Conservation (phyloP, 371 early-diverging fungal species). For the Nematocida sp. region DNA sequence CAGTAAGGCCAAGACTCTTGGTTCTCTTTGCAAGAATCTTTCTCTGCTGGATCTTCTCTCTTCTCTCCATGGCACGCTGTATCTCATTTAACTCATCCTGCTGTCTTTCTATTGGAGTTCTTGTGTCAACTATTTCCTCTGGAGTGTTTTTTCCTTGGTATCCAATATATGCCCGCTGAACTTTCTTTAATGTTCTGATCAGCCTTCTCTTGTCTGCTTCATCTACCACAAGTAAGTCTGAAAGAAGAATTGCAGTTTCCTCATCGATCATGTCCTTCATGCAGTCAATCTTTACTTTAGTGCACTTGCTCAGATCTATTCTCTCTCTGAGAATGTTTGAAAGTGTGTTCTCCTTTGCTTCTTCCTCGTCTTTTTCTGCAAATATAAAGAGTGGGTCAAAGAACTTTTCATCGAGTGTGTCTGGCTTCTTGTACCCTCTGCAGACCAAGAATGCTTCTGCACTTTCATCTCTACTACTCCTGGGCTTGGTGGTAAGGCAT, state of each 20-base stretch:
- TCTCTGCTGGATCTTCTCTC: slow-evolving; percentile 51
- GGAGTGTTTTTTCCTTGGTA: slow-evolving; percentile 31
- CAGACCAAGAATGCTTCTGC: slow-evolving; percentile 99
- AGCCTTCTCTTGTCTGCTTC: slow-evolving; percentile 69
- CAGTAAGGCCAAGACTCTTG: slow-evolving; percentile 50
- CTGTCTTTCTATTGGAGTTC: slow-evolving; percentile 48
- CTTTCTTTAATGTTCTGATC: slow-evolving; percentile 65
- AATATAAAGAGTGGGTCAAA: slow-evolving; percentile 90
- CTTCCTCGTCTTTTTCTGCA: slow-evolving; percentile 69
- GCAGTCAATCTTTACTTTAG: slow-evolving; percentile 61
- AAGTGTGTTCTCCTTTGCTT: slow-evolving; percentile 7
- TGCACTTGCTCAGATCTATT: slow-evolving; percentile 23
- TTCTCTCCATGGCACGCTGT: slow-evolving; percentile 64
- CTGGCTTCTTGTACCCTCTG: slow-evolving; percentile 82
- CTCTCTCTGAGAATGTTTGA: slow-evolving; percentile 22
- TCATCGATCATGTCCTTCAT: slow-evolving; percentile 72
- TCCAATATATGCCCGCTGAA: slow-evolving; percentile 49
- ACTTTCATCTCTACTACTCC: slow-evolving; percentile 93
- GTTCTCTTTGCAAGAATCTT: slow-evolving; percentile 49
- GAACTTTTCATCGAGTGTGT: slow-evolving; percentile 85
- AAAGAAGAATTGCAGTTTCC: slow-evolving; percentile 66
- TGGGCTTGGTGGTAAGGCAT: slow-evolving; percentile 97
- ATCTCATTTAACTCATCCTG: slow-evolving; percentile 53
- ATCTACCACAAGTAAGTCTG: slow-evolving; percentile 65
- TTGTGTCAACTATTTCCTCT: slow-evolving; percentile 49